Conservation (phyloP, 2,329 filamentous ascomycete genomes). For the Didymella pinodella region DNA sequence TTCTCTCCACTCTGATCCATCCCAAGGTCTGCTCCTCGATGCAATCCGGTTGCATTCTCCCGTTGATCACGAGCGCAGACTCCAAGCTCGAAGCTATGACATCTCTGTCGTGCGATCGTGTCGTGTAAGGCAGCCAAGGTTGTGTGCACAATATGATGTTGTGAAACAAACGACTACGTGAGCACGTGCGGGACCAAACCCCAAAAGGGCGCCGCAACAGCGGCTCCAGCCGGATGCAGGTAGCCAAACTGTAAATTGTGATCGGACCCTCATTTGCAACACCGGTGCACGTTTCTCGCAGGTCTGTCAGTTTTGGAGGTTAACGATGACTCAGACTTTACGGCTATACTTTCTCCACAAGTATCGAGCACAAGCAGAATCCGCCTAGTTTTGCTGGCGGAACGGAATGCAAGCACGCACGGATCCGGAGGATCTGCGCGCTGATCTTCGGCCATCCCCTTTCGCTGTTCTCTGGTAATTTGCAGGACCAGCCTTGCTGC, state of each 20-base stretch:
- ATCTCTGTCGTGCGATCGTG: not conserved
- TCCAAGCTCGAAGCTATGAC: not conserved
- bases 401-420: not conserved
- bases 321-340: not conserved
- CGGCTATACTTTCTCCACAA: not conserved
- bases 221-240: slow-evolving; percentile 1
- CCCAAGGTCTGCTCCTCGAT: not conserved
- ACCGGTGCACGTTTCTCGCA: not conserved
- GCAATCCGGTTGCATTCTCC: not conserved
- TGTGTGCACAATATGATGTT: not conserved
- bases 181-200: not conserved
- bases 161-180: slow-evolving; percentile 1
- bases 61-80: not conserved
- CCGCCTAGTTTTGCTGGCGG: not conserved
- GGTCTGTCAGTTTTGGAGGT: not conserved
- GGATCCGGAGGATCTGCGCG: slow-evolving; percentile 4
- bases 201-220: slow-evolving; percentile 4
- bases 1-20: not conserved
- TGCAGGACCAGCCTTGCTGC: not conserved
- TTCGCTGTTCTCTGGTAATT: slow-evolving; percentile 5
- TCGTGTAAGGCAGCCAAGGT: not conserved
- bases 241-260: not conserved
- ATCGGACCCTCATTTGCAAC: not conserved
- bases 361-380: not conserved
- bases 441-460: not conserved